Percentiles rank a stretch among this genome's conserved stretches.
Evolutionary conservation across 73 alveolate species (phyloP).

Genomic region (Paramecium caudatum): DNA sequence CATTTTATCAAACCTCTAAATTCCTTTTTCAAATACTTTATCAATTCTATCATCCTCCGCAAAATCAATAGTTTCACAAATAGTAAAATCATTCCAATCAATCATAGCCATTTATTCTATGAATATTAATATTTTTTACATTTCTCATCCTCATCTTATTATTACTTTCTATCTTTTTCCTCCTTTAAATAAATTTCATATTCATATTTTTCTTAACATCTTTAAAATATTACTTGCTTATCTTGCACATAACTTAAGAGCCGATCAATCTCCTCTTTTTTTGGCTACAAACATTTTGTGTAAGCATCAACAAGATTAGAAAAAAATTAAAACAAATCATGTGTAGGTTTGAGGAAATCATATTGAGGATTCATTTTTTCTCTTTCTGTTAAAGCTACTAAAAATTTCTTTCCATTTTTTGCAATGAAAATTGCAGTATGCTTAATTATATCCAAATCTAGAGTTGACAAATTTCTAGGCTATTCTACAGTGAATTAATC

Average conservation of each 20-base stretch:
- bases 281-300: constrained; percentile 91
- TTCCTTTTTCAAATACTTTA: constrained; percentile 76
- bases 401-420: constrained; percentile 97
- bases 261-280: constrained; percentile 85
- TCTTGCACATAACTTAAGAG: constrained; percentile 55
- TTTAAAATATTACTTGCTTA: constrained; percentile 38
- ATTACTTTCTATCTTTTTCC: constrained; percentile 83
- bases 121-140: not conserved
- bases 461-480: constrained; percentile 91
- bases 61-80: constrained; percentile 95
- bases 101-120: constrained; percentile 80
- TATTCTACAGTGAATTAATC: constrained; percentile 85
- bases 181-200: constrained; percentile 86
- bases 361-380: constrained; percentile 96
- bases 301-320: constrained; percentile 94
- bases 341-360: constrained; percentile 98
- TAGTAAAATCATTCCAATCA: constrained; percentile 98
- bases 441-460: constrained; percentile 95
- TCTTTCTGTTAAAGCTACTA: constrained; percentile 92
- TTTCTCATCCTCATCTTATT: constrained; percentile 86
- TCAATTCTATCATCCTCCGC: constrained; percentile 90
- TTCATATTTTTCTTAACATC: constrained; percentile 78
- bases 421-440: constrained; percentile 98
- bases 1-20: constrained; percentile 77
- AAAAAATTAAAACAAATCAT: constrained; percentile 95